phyloP scores from a whole-genome alignment of 2,329 filamentous ascomycete genomes.

The Pezizomycotina sp. region DNA sequence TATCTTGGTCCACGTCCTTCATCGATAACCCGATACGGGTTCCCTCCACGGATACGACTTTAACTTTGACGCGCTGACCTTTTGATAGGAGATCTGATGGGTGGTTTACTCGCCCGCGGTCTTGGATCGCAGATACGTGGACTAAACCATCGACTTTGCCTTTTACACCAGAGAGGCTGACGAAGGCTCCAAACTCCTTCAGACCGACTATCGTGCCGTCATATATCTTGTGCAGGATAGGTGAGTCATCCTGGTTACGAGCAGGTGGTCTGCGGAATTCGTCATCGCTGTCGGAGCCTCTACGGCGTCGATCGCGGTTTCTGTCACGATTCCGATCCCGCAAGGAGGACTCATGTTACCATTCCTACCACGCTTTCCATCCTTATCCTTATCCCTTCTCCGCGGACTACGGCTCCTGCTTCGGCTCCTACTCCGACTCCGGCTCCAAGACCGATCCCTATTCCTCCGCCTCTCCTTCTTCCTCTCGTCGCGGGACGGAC shows the following conservation, averaged over 20 bases:
- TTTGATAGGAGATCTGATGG: slow-evolving; percentile 71
- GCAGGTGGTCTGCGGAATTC: slow-evolving; percentile 49
- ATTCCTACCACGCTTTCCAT: slow-evolving; percentile 6
- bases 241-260: slow-evolving; percentile 63
- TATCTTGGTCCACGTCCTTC: slow-evolving; percentile 90
- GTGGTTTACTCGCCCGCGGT: slow-evolving; percentile 75
- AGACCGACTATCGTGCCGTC: slow-evolving; percentile 77
- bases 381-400: slow-evolving; percentile 7
- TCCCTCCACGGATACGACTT: slow-evolving; percentile 73
- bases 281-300: slow-evolving; percentile 38
- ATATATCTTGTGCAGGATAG: slow-evolving; percentile 74
- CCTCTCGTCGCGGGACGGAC: slow-evolving; percentile 24
- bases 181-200: slow-evolving; percentile 91
- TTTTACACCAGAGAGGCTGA: slow-evolving; percentile 71
- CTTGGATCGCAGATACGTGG: slow-evolving; percentile 75
- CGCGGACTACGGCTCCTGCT: slow-evolving; percentile 13
- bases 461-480: slow-evolving; percentile 12
- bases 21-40: slow-evolving; percentile 75
- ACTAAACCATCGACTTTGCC: slow-evolving; percentile 87
- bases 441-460: too few relatives aligned
- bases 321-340: slow-evolving; percentile 9
- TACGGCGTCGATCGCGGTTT: slow-evolving; percentile 27
- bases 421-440: slow-evolving; percentile 8
- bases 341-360: slow-evolving; percentile 5
- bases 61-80: slow-evolving; percentile 78